Evolutionary conservation across 192 early-diverging fungal species (phyloP).

Genomic region (Bifiguratus adelaidae): DNA sequence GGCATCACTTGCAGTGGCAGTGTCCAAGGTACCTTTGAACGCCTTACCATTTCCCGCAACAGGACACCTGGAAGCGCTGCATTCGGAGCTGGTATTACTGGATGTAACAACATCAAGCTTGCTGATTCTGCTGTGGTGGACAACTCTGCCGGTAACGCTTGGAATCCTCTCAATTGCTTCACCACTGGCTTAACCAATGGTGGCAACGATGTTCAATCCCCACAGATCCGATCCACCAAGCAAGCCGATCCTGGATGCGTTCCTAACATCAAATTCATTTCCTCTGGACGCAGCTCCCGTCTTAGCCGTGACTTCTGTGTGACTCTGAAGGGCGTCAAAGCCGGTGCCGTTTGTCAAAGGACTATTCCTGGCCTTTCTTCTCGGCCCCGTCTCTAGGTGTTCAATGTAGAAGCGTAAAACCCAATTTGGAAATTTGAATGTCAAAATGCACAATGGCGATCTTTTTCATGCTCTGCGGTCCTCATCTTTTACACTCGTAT

Average conservation of each 20-base stretch:
- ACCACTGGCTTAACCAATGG: not conserved
- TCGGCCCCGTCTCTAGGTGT: no score
- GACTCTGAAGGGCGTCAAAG: not conserved
- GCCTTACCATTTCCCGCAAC: not conserved
- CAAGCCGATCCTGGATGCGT: not conserved
- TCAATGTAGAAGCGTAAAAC: no score
- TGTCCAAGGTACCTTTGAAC: not conserved
- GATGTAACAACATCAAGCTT: not conserved
- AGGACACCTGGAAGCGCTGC: not conserved
- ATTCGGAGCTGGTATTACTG: not conserved
- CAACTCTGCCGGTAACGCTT: not conserved
- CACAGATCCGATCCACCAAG: not conserved
- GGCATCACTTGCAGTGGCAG: not conserved
- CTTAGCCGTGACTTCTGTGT: not conserved
- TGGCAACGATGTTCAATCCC: not conserved
- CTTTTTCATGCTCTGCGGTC: no score
- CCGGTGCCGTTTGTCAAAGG: no score
- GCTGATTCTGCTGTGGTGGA: not conserved
- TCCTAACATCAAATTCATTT: not conserved
- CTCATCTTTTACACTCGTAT: no score
- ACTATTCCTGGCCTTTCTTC: no score
- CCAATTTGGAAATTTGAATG: no score
- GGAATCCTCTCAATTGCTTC: constrained; percentile 1
- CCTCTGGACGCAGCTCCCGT: not conserved
- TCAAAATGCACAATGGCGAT: no score